These are phyloP conservation scores for Blastobotrys malaysiensis DNA, from an alignment of 1,139 yeast species.

Conservation along the genomic window DNA sequence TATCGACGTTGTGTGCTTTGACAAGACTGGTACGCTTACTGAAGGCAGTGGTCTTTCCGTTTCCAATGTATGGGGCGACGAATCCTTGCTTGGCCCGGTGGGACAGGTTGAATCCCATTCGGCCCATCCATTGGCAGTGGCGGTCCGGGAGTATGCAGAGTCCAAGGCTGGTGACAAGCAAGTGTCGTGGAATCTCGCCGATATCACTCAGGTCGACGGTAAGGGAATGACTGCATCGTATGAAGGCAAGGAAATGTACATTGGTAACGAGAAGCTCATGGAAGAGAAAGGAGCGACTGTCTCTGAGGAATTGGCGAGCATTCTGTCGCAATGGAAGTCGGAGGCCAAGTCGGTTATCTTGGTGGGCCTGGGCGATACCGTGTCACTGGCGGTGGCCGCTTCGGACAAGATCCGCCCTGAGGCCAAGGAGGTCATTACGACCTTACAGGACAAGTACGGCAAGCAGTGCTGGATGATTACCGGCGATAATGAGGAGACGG, in stretches of 20 bases:
- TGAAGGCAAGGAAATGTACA: conserved; percentile 37
- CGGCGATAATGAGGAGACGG: conserved; percentile 67
- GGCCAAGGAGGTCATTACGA: conserved; percentile 47
- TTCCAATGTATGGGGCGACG: conserved; percentile 27
- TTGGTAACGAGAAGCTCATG: conserved; percentile 62
- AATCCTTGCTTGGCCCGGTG: conserved; percentile 41
- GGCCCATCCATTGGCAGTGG: conserved; percentile 63
- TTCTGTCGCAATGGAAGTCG: conserved; percentile 49
- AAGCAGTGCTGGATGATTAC: conserved; percentile 67
- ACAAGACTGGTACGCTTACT: conserved; percentile 76
- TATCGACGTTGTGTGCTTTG: conserved; percentile 63
- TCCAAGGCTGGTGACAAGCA: conserved; percentile 26
- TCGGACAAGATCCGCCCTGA: conserved; percentile 64
- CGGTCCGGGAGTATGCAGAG: conserved; percentile 42
- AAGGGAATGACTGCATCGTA: conserved; percentile 47
- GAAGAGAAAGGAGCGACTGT: conserved; percentile 40
- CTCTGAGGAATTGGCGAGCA: conserved; percentile 28
- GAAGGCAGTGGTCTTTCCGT: conserved; percentile 40
- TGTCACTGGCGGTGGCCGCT: conserved; percentile 50
- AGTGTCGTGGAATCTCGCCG: conserved; percentile 21
- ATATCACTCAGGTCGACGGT: conserved; percentile 45
- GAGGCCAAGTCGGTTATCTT: conserved; percentile 61
- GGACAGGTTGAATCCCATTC: conserved; percentile 62
- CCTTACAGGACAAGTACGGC: conserved; percentile 38
- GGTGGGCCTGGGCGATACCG: conserved; percentile 44